phyloP scores from a whole-genome alignment of 1,139 yeast genomes.

The Pichia sp. region DNA sequence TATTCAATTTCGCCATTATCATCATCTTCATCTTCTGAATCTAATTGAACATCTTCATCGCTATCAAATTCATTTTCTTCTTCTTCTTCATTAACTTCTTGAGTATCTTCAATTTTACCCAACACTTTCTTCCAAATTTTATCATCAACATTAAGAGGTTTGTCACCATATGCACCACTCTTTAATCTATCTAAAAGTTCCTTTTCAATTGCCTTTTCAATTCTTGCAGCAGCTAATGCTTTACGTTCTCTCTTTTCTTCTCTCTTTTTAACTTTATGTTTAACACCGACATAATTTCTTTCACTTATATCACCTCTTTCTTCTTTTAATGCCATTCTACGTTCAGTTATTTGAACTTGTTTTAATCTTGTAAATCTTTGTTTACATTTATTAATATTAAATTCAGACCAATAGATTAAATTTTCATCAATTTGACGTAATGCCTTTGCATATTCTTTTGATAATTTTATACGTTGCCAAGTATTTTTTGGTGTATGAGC shows the following conservation, averaged over 20 bases:
- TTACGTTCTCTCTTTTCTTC: slow-evolving; percentile 93
- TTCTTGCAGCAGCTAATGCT: slow-evolving; percentile 93
- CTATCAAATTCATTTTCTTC: slow-evolving; percentile 41
- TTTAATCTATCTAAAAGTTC: slow-evolving; percentile 89
- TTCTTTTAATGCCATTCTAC: slow-evolving; percentile 84
- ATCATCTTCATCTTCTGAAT: slow-evolving; percentile 44
- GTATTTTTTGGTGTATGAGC: slow-evolving; percentile 89
- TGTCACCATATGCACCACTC: slow-evolving; percentile 97
- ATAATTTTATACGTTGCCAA: slow-evolving; percentile 90
- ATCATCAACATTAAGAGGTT: slow-evolving; percentile 94
- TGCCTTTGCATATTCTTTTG: slow-evolving; percentile 84
- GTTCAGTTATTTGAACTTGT: slow-evolving; percentile 94
- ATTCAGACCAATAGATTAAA: slow-evolving; percentile 88
- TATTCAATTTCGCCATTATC: slow-evolving; percentile 79
- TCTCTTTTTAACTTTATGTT: slow-evolving; percentile 90
- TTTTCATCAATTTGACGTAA: slow-evolving; percentile 82
- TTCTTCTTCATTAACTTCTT: slow-evolving; percentile 52
- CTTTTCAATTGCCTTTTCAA: slow-evolving; percentile 93
- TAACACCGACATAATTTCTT: slow-evolving; percentile 85
- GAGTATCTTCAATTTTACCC: slow-evolving; percentile 59
- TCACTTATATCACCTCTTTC: slow-evolving; percentile 44
- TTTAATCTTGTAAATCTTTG: slow-evolving; percentile 91
- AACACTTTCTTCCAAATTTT: slow-evolving; percentile 91
- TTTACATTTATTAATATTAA: slow-evolving; percentile 86
- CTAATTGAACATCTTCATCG: slow-evolving; percentile 31